Evolutionary conservation across 352 stramenopile species (phyloP), one percentile per base, ranked within the genome.

Genomic region (Aphanomyces stellatus): DNA sequence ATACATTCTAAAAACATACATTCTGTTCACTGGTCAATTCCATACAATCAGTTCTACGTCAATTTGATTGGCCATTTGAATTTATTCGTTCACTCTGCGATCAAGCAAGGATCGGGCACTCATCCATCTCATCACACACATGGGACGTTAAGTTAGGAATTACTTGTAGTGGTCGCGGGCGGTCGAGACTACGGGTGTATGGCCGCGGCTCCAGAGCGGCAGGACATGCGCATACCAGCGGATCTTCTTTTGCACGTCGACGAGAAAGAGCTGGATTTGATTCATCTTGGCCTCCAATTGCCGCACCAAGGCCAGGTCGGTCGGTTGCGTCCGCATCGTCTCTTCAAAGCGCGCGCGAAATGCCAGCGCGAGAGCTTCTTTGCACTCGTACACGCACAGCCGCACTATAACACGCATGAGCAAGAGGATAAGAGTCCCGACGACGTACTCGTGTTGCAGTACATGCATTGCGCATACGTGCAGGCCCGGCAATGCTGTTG

Each of bases 381-480:
- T 46, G 37, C 37, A n/a, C n/a, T 46, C 37, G 11, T n/a, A n/a
- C 11, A 46, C 37, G n/a, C 37, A 46, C 2, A 46, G 37, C 37
- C 37, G 37, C 37, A 46, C 37, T 46, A 46, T 11, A 46, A 19
- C 13, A 46, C 13, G 37, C n/a, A n/a, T n/a, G n/a, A n/a, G n/a
- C n/a, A n/a, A n/a, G n/a, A n/a, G n/a, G n/a, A n/a, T n/a, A n/a
- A n/a, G n/a, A n/a, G n/a, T 43, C 8, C 37, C 1, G 13, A 28
- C 17, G 25, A 53, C 49, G 30, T 57, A 57, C 49, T 57, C 4
- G 30, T 15, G 30, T 7, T 57, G 49, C 49, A 57, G n/a, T 57
- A 57, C 49, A 57, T 37, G 30, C 49, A 57, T 24, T 57, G 49
- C 10, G 8, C 17, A 57, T 34, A 57, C 49, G 22, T 57, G 49